Base-by-base conservation (phyloP, 371 early-diverging fungal genomes). In the Haplosporangium sp. region DNA sequence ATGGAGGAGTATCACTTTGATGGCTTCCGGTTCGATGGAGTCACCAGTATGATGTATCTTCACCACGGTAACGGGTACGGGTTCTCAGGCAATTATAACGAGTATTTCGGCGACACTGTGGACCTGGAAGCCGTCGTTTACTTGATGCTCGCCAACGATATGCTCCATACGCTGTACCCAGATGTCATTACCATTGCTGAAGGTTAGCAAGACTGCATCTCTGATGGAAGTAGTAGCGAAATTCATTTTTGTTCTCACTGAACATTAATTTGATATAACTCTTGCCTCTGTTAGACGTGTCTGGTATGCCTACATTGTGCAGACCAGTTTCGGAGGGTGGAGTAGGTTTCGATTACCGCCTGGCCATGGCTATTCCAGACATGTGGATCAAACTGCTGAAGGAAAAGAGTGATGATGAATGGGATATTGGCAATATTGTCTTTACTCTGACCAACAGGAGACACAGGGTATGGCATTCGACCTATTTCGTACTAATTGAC, bases 341-440 rank as follows among this genome's bases (percentile, higher is more conserved):
- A 43, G 84, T 96, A 43, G 98, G 98, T 0, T 98, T 98, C 75
- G 98, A 98, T 81, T 98, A 97, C 71, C 90, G 98, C n/a, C 88
- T 98, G 40, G 92, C 89, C 0, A 98, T 98, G 98, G 96, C 98
- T n/a, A 85, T 97, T 47, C 98, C 98, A 0, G 98, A 98, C 83
- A 98, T 96, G 96, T 98, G 98, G 98, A 98, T 98, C 86, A 98
- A 98, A 82, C 55, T 95, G 64, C 83, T 98, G 62, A 98, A 98
- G 83, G 97, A 98, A 74, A 73, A 77, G 59, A 69, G 85, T n/a
- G 98, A 98, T 71, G 98, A 97, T 59, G 93, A 97, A 45, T 98
- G 98, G 98, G 86, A 94, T 46, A 92, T 98, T 85, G 94, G 90
- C 48, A 84, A 93, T 62, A 92, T 98, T 75, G 86, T 87, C 11